Evolutionary conservation across 1,284 basidiomycete species (phyloP).

Genomic region (Rhodotorula sp.): DNA sequence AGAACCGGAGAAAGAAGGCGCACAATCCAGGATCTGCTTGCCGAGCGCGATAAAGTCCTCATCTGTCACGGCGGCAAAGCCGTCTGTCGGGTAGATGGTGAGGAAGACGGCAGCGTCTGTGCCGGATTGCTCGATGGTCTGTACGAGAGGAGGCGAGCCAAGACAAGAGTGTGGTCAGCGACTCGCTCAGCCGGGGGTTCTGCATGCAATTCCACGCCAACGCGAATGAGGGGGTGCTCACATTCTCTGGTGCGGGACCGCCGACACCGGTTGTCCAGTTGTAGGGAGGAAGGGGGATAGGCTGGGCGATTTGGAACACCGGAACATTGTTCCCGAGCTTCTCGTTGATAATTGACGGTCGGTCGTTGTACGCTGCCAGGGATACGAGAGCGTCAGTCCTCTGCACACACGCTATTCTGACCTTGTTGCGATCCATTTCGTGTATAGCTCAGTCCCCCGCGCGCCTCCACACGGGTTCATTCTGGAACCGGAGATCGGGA

Average conservation of each 20-base stretch:
- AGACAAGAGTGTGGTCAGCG: background rate
- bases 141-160: background rate
- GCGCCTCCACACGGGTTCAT: too few relatives aligned
- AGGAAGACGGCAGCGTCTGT: conserved; percentile 47
- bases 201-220: background rate
- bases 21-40: conserved; percentile 42
- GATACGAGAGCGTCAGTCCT: background rate
- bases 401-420: too few relatives aligned
- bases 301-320: conserved; percentile 46
- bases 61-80: conserved; percentile 37
- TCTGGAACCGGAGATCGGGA: too few relatives aligned
- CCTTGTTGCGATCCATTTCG: too few relatives aligned
- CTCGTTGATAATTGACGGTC: conserved; percentile 41
- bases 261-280: conserved; percentile 45
- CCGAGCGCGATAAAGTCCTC: conserved; percentile 43
- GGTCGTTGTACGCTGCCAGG: conserved; percentile 40
- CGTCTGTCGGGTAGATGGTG: conserved; percentile 45
- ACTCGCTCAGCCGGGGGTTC: background rate
- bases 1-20: conserved; percentile 1
- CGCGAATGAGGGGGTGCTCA: background rate
- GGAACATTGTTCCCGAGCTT: conserved; percentile 43
- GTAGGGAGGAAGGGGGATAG: conserved; percentile 44
- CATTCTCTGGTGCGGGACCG: conserved; percentile 43
- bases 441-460: too few relatives aligned
- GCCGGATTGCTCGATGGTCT: conserved; percentile 41